Evolutionary conservation across 2,329 filamentous ascomycete genomes (phyloP).

Genomic region (Botryotinia convoluta): DNA sequence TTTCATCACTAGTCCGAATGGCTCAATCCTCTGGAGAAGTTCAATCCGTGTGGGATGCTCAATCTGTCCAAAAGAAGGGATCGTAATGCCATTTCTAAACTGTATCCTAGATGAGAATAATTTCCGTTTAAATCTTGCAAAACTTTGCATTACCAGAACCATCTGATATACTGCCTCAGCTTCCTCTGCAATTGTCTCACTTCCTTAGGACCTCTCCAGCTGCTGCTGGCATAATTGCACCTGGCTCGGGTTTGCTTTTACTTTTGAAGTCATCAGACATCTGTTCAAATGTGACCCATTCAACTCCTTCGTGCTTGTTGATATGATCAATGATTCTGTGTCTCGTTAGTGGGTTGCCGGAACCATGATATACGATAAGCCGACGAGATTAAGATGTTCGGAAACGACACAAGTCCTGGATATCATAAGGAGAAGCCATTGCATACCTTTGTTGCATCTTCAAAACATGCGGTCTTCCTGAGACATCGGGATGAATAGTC

Average conservation of each 20-base stretch:
- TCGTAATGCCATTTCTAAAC: too few relatives aligned
- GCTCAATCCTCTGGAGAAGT: too few relatives aligned
- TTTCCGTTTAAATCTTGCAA: too few relatives aligned
- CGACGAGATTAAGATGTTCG: not conserved
- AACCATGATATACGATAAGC: not conserved
- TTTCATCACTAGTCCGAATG: too few relatives aligned
- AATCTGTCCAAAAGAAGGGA: too few relatives aligned
- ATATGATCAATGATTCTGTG: slow-evolving; percentile 67
- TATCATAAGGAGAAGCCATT: slow-evolving; percentile 53
- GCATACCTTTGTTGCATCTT: slow-evolving; percentile 68
- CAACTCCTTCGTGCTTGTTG: slow-evolving; percentile 58
- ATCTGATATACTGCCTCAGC: not conserved
- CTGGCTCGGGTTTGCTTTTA: slow-evolving; percentile 55
- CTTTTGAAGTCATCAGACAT: slow-evolving; percentile 73
- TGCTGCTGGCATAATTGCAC: slow-evolving; percentile 59
- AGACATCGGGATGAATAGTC: slow-evolving; percentile 73
- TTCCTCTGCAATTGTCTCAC: not conserved
- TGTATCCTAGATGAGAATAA: too few relatives aligned
- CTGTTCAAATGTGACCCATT: slow-evolving; percentile 68
- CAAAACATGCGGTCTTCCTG: slow-evolving; percentile 67
- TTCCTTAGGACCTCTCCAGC: slow-evolving; percentile 48
- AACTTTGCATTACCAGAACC: too few relatives aligned
- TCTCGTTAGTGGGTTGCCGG: not conserved
- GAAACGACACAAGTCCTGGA: slow-evolving; percentile 57
- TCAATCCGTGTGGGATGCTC: too few relatives aligned